Base-by-base conservation (phyloP, 2,329 filamentous ascomycete genomes). In the Aplosporella prunicola region DNA sequence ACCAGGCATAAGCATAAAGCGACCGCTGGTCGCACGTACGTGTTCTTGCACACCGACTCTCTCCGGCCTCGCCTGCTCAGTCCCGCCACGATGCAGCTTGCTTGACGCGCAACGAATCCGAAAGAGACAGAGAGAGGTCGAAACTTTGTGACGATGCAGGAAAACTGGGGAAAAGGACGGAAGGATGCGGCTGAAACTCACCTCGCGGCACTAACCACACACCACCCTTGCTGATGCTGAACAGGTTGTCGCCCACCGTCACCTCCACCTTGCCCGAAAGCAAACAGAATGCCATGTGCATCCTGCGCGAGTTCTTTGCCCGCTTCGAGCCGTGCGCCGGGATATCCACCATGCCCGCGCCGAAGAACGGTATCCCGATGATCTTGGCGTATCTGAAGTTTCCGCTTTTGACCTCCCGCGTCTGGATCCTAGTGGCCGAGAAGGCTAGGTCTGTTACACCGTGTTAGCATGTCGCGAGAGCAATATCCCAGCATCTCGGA, bases 261-360 rank as follows among this genome's bases (percentile, higher is more conserved):
- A 94, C 88, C 46, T 78, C 69, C 14, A 95, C 86, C 46, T 82
- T 78, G 15, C 91, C 91, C 29, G 75, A 73, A 49, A 86, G 80
- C 20, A 98, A 82, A 50, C 93, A 95, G 60, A 96, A 96, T 1
- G 83, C 80, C 81, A 98, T 91, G 55, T 95, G 87, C 85, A 95
- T 96, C 64, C 83, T 88, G 45, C 89, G 74, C 23, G 83, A 82
- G 61, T 95, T 96, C 70, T 96, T 96, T 32, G 80, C 76, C 48
- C 80, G 77, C 68, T 98, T 98, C 54, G 82, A 76, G 20, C 83
- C 78, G 2, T 82, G 80, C 0, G 85, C 80, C 5, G 86, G 84
- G 34, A 98, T 66, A 51, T 96, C 89, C 24, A 98, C 83, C 35
- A 96, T 74, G 11, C 91, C 91, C 8, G 82, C 81, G 22, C 87